Conservation (phyloP, 495 filamentous ascomycete genomes). For the Chlorociboria aeruginascens region DNA sequence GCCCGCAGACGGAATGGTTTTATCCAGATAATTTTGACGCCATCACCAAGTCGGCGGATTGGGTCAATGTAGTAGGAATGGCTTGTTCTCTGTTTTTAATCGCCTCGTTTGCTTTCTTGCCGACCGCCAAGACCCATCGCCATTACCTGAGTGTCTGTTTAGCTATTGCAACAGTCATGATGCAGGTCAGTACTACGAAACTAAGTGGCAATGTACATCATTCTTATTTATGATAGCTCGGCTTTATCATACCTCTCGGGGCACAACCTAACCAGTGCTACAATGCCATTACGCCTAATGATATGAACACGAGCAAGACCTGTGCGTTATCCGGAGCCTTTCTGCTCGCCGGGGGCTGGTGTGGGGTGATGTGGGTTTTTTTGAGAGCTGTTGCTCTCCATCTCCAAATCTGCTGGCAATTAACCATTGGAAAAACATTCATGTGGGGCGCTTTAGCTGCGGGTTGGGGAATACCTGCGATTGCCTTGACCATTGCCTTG, state of each 20-base stretch:
- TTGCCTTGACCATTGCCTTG: slow-evolving; percentile 62
- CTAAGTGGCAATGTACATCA: not conserved
- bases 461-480: slow-evolving; percentile 73
- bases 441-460: slow-evolving; percentile 73
- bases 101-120: slow-evolving; percentile 69
- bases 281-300: slow-evolving; percentile 84
- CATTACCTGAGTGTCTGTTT: slow-evolving; percentile 89
- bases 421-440: slow-evolving; percentile 76
- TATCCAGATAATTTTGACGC: slow-evolving; percentile 66
- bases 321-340: slow-evolving; percentile 87
- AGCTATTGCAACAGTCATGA: slow-evolving; percentile 56
- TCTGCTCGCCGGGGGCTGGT: slow-evolving; percentile 73
- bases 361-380: slow-evolving; percentile 79
- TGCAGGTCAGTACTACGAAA: slow-evolving; percentile 50
- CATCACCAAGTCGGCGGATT: slow-evolving; percentile 55
- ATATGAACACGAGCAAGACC: slow-evolving; percentile 69
- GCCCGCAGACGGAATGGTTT: slow-evolving; percentile 72
- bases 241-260: slow-evolving; percentile 84
- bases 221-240: slow-evolving; percentile 38
- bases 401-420: slow-evolving; percentile 95
- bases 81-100: slow-evolving; percentile 65
- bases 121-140: slow-evolving; percentile 79
- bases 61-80: slow-evolving; percentile 66
- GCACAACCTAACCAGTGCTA: slow-evolving; percentile 72
- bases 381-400: slow-evolving; percentile 84